Evolutionary conservation across 208 protist genomes (phyloP).

Genomic region (Trypanosoma grayi): DNA sequence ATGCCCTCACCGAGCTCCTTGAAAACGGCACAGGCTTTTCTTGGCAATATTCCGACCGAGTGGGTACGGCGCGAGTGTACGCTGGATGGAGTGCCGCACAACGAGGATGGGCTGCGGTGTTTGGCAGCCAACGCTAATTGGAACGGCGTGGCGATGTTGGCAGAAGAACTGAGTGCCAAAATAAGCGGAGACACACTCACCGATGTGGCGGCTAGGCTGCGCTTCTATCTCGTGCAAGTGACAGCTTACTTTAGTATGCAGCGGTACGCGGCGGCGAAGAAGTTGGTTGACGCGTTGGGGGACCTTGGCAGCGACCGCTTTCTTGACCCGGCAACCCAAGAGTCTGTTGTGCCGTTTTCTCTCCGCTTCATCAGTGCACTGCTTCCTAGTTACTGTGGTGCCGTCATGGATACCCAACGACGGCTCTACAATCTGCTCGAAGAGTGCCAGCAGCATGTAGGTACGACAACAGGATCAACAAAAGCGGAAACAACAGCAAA

Average conservation of each 20-base stretch:
- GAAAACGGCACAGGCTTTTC: slow-evolving; percentile 5
- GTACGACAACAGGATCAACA: no score
- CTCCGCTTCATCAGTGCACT: slow-evolving; percentile 65
- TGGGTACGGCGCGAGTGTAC: slow-evolving; percentile 3
- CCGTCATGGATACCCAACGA: slow-evolving; percentile 48
- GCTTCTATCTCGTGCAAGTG: slow-evolving; percentile 74
- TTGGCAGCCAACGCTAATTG: slow-evolving; percentile 70
- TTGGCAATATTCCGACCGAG: slow-evolving; percentile 9
- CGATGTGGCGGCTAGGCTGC: slow-evolving; percentile 27
- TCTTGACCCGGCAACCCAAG: slow-evolving; percentile 38
- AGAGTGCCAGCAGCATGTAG: slow-evolving; percentile 35
- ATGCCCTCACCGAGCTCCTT: slow-evolving; percentile 19
- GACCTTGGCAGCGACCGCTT: slow-evolving; percentile 65
- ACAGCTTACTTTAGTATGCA: slow-evolving; percentile 72
- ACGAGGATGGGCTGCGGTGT: slow-evolving; percentile 49
- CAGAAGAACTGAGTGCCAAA: slow-evolving; percentile 51
- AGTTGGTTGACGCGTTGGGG: slow-evolving; percentile 60
- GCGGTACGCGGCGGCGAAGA: slow-evolving; percentile 43
- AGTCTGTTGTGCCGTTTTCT: slow-evolving; percentile 81
- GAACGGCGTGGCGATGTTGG: slow-evolving; percentile 54
- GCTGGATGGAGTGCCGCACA: slow-evolving; percentile 41
- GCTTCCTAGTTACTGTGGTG: slow-evolving; percentile 62
- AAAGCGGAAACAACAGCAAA: no score
- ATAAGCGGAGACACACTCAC: slow-evolving; percentile 14
- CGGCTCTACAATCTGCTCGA: slow-evolving; percentile 53